Evolutionary conservation across 1,284 basidiomycete species (phyloP).

Genomic region (Fomitopsis betulina): DNA sequence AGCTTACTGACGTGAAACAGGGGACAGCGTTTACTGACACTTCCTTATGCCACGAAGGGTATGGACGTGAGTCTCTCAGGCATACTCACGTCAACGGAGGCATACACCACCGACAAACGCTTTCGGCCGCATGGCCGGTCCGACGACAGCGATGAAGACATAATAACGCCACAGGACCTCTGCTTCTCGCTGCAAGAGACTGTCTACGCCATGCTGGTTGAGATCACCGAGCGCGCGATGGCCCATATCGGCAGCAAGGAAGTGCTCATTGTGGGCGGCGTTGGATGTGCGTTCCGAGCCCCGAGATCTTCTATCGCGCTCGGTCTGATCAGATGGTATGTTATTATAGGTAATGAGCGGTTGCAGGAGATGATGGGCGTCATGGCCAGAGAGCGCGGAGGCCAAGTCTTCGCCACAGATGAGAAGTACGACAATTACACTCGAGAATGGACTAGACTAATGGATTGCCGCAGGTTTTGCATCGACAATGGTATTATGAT

Average conservation of each 20-base stretch:
- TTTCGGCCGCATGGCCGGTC: slow-evolving; percentile 46
- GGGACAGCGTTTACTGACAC: slow-evolving; percentile 69
- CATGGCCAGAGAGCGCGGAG: slow-evolving; percentile 90
- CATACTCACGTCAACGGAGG: slow-evolving; percentile 85
- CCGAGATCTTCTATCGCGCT: background rate
- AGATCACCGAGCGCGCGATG: slow-evolving; percentile 99
- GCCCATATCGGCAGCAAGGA: slow-evolving; percentile 96
- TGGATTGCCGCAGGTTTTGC: slow-evolving; percentile 69
- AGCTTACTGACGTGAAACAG: slow-evolving; percentile 29
- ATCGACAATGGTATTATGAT: slow-evolving; percentile 99
- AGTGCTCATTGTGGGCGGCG: slow-evolving; percentile 96
- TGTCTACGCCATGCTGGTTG: slow-evolving; percentile 97
- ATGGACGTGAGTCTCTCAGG: slow-evolving; percentile 98
- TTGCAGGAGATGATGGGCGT: slow-evolving; percentile 99
- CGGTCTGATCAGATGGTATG: slow-evolving; percentile 3
- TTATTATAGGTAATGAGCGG: slow-evolving; percentile 72
- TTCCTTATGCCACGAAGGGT: slow-evolving; percentile 97
- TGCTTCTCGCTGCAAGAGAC: slow-evolving; percentile 98
- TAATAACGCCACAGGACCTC: slow-evolving; percentile 90
- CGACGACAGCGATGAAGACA: slow-evolving; percentile 48
- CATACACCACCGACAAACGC: slow-evolving; percentile 79
- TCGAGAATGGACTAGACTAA: slow-evolving; percentile 5
- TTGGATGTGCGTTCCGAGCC: slow-evolving; percentile 75
- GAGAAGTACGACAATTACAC: slow-evolving; percentile 61
- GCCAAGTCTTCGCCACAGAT: slow-evolving; percentile 93